Evolutionary conservation across 106 monocot species (phyloP), one percentile per base, ranked within the genome.

Genomic region (Narthecium ossifragum): DNA sequence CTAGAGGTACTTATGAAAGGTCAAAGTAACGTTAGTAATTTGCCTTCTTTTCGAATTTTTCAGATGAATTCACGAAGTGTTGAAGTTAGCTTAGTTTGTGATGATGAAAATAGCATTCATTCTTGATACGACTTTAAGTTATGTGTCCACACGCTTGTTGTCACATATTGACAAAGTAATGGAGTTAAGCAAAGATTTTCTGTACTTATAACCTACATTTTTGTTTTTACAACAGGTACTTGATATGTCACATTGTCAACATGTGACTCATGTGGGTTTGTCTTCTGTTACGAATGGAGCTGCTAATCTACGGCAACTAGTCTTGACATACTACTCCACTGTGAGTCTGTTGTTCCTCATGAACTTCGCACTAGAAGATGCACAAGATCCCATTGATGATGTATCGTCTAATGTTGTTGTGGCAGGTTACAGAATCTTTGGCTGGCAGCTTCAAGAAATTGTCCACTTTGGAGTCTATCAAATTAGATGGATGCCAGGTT

Each of bases 401-500:
- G 8, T 34, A 31, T 28, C n/a, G 18, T n/a, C 12, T 12, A 29
- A 32, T 6, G 6, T 27, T 51, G 9, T 22, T 52, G 22, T 43
- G 59, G 56, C 83, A 92, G 92, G 61, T 83, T 43, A 72, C 74
- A 18, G n/a, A 59, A 59, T 72, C 71, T 37, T 47, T 83, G 26
- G 39, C 71, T 20, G 68, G 54, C 27, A 63, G 68, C 55, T 62
- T 91, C 23, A 41, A 72, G 1, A 71, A 53, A 38, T 39, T 86
- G 15, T 28, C 71, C 14, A 78, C 63, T 29, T 58, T 92, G 63
- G 64, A 73, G n/a, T 69, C 65, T 24, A 50, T 92, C 48, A 80
- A 80, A 37, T 68, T 92, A 47, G 80, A 86, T 64, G 83, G 86
- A 21, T 83, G 79, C 41, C 61, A 64, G 32, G 32, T 92, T 62